phyloP scores from a whole-genome alignment of 345 rosid species.

The Eucalyptus cloeziana region DNA sequence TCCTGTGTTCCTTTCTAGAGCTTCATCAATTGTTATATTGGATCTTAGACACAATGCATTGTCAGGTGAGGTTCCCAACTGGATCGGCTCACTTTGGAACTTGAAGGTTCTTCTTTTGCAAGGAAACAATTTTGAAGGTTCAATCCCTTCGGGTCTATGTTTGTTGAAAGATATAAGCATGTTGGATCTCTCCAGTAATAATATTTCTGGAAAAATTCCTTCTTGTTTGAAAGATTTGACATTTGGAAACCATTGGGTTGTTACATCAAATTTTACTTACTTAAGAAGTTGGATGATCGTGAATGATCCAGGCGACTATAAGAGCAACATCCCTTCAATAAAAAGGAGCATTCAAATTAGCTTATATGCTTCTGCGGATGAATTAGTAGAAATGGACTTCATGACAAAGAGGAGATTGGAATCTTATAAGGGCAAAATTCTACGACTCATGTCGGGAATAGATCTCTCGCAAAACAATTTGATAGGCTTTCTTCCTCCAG shows the following conservation, averaged over 20 bases:
- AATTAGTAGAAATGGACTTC: background rate
- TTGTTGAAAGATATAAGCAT: background rate
- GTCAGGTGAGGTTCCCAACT: background rate
- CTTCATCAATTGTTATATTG: background rate
- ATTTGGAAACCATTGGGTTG: background rate
- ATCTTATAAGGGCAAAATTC: background rate
- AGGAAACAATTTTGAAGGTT: background rate
- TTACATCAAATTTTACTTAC: too few relatives aligned
- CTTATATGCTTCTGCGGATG: too few relatives aligned
- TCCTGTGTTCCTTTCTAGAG: background rate
- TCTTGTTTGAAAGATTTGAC: background rate
- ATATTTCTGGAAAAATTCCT: background rate
- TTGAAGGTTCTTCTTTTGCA: background rate
- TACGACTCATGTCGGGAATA: background rate
- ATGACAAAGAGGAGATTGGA: background rate
- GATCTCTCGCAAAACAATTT: background rate
- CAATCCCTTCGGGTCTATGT: background rate
- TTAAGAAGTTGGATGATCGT: too few relatives aligned
- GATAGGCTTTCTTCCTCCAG: background rate
- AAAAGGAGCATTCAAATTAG: too few relatives aligned
- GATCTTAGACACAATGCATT: background rate
- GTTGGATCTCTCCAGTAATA: background rate
- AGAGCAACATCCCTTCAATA: too few relatives aligned
- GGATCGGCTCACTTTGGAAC: background rate
- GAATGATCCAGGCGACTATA: too few relatives aligned